These are phyloP conservation scores for Endocarpon pusillum DNA, from an alignment of 495 filamentous ascomycete species.

Conservation along the genomic window DNA sequence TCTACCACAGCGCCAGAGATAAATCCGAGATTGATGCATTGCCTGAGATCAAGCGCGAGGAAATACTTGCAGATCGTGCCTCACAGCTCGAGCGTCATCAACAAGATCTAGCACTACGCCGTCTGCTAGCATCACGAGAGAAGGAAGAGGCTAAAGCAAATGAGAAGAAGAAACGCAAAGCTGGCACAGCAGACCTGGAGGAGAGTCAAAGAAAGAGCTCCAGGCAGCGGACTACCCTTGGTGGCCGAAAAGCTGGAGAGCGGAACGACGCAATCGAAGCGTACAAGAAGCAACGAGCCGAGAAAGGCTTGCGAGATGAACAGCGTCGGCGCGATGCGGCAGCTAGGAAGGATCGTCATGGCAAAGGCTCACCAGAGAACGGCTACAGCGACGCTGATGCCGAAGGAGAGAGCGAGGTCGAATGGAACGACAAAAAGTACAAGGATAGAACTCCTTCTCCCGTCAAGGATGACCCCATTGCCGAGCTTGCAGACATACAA, in stretches of 20 bases:
- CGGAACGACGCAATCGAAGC: slow-evolving; percentile 59
- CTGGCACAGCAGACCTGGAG: slow-evolving; percentile 54
- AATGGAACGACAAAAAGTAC: slow-evolving; percentile 37
- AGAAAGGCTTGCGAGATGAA: slow-evolving; percentile 55
- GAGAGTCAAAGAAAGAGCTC: slow-evolving; percentile 61
- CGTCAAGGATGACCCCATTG: slow-evolving; percentile 39
- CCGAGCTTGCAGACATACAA: slow-evolving; percentile 65
- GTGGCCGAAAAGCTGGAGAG: slow-evolving; percentile 63
- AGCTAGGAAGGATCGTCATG: slow-evolving; percentile 37
- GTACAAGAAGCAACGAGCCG: slow-evolving; percentile 69
- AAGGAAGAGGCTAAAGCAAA: slow-evolving; percentile 35
- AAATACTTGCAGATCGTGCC: slow-evolving; percentile 76
- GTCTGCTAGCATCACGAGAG: slow-evolving; percentile 52
- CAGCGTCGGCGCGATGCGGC: slow-evolving; percentile 50
- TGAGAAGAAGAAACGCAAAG: slow-evolving; percentile 68
- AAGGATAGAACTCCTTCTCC: slow-evolving; percentile 18
- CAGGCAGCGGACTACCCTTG: slow-evolving; percentile 60
- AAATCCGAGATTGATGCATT: slow-evolving; percentile 70
- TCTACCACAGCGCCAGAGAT: slow-evolving; percentile 64
- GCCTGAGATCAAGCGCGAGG: slow-evolving; percentile 79
- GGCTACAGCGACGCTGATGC: slow-evolving; percentile 43
- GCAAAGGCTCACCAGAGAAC: slow-evolving; percentile 23
- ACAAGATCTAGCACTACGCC: slow-evolving; percentile 72
- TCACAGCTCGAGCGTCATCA: slow-evolving; percentile 59
- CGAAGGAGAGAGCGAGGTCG: slow-evolving; percentile 65